phyloP scores from a whole-genome alignment of 2,329 filamentous ascomycete species.

The Verticillium longisporum region DNA sequence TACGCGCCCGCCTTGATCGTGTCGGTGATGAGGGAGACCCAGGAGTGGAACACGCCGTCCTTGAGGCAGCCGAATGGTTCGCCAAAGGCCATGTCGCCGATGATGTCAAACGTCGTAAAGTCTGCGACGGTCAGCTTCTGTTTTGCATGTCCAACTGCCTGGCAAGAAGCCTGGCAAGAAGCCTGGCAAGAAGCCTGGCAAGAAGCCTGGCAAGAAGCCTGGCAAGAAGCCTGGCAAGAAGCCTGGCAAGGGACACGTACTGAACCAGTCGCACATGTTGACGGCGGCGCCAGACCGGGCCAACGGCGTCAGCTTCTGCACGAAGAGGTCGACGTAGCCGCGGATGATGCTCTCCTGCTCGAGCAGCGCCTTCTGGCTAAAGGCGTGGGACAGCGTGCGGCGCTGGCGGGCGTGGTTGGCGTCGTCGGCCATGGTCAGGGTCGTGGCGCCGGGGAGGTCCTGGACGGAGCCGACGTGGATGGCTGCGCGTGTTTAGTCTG shows the following conservation, averaged over 20 bases:
- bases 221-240: no score
- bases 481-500: not conserved
- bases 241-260: constrained; percentile 7
- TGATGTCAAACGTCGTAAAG: constrained; percentile 37
- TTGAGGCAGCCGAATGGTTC: constrained; percentile 35
- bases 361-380: constrained; percentile 19
- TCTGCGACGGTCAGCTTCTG: constrained; percentile 7
- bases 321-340: constrained; percentile 17
- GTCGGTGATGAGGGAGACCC: constrained; percentile 17
- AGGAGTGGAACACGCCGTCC: constrained; percentile 16
- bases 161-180: no score
- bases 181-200: no score
- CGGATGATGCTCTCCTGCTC: constrained; percentile 20
- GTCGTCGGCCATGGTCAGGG: constrained; percentile 23
- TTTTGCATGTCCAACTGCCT: no score
- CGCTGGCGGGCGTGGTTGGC: constrained; percentile 25
- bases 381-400: constrained; percentile 21
- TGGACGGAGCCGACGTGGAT: constrained; percentile 17
- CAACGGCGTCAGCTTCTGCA: constrained; percentile 11
- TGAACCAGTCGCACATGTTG: constrained; percentile 19
- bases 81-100: constrained; percentile 43
- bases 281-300: constrained; percentile 4
- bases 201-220: no score
- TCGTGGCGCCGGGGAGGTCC: constrained; percentile 23
- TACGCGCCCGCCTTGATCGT: constrained; percentile 25